Base-by-base conservation (phyloP, 805 yeast genomes). In the Lachancea sp. region DNA sequence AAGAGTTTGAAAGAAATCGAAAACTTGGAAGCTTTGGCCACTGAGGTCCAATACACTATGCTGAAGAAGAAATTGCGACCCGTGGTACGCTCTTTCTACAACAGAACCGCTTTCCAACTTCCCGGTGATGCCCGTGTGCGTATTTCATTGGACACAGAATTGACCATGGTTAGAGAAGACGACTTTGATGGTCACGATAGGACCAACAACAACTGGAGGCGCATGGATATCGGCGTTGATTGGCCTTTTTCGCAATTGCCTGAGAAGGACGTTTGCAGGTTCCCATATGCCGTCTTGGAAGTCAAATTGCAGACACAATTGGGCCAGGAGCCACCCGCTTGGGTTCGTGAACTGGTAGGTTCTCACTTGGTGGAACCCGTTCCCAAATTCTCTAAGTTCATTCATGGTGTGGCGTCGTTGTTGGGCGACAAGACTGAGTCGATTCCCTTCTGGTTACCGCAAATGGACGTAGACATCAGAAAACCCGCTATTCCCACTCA, bases 81-180 rank as follows among this genome's bases (percentile, higher is more conserved):
- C 1, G 96, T 89, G 36, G 85, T 88, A 69, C 79, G 99, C 67
- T 86, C 97, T 0, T 93, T 93, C 66, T 93, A 93, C 70, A 89
- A 90, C 68, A 85, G 99, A 74, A 93, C 99, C 31, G 99, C 99
- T 2, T 93, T 93, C 78, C 99, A 93, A 72, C 77, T 93, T 47
- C 99, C 99, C 5, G 99, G 99, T 48, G 99, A 93, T 67, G 99
- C 99, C 7, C 80, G 99, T 60, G 99, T 93, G 34, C 89, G 99
- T 73, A 93, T 95, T 53, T 93, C 99, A 37, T 79, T 93, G 52
- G 99, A 93, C 63, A 91, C 99, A 0, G 98, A 93, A 69, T 77
- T 93, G 54, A 74, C 95, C n/a, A 87, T 93, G 96, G 89, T 91
- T 35, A 82, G 99, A 65, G 99, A 93, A 67, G 99, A 93, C 65